Percentiles rank a stretch among this genome's conserved stretches.
Evolutionary conservation across 2,329 filamentous ascomycete species (phyloP).

Genomic region (Zymoseptoria crescenta): DNA sequence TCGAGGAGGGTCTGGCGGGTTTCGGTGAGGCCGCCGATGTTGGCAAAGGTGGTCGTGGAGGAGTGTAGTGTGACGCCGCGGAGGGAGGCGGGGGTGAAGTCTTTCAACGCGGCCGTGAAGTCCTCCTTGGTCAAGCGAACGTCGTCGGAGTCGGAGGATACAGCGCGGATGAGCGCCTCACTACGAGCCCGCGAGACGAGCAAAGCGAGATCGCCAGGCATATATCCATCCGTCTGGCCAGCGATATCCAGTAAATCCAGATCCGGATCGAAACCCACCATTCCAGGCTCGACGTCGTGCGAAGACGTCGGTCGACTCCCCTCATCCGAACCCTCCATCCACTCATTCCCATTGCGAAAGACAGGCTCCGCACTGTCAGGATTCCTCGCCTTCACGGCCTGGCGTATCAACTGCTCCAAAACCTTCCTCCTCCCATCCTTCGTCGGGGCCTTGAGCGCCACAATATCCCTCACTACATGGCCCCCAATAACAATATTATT

Average conservation of each 20-base stretch:
- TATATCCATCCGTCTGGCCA: conserved; percentile 92
- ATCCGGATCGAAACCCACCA: conserved; percentile 65
- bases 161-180: conserved; percentile 81
- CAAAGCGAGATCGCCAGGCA: conserved; percentile 86
- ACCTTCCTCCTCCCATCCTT: conserved; percentile 82
- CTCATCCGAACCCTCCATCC: conserved; percentile 65
- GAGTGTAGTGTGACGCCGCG: conserved; percentile 91
- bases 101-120: conserved; percentile 76
- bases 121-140: conserved; percentile 65
- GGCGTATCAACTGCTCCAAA: conserved; percentile 65
- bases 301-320: conserved; percentile 38
- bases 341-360: conserved; percentile 32
- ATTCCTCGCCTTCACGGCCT: conserved; percentile 13
- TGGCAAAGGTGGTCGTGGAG: conserved; percentile 84
- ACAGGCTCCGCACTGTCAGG: conserved; percentile 9
- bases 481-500: conserved; percentile 87
- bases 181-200: conserved; percentile 82
- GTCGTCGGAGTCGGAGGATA: conserved; percentile 40
- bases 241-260: conserved; percentile 90
- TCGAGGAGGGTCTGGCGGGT: conserved; percentile 89
- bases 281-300: conserved; percentile 35
- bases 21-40: conserved; percentile 78
- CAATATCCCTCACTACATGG: conserved; percentile 85
- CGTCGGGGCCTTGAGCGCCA: conserved; percentile 81
- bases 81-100: conserved; percentile 89